phyloP scores from a whole-genome alignment of 2,329 filamentous ascomycete genomes.

The Colletotrichum chlorophyti region DNA sequence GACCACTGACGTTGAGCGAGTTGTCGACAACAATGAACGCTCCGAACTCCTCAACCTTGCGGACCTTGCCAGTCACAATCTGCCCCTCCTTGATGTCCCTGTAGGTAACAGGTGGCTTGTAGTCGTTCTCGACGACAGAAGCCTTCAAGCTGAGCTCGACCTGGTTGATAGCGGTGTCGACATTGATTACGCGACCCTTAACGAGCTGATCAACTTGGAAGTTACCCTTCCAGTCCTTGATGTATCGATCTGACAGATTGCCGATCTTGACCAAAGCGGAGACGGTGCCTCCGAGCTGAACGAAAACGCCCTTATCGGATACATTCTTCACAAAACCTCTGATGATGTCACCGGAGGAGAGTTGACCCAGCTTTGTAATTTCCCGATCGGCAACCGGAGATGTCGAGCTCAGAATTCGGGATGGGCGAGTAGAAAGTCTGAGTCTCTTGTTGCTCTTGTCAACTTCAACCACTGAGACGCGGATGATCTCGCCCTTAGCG shows the following conservation, averaged over 20 bases:
- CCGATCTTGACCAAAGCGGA: slow-evolving; percentile 85
- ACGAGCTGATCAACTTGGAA: slow-evolving; percentile 92
- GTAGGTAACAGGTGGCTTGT: slow-evolving; percentile 74
- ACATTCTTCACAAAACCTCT: slow-evolving; percentile 94
- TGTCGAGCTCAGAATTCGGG: slow-evolving; percentile 86
- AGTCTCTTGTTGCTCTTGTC: slow-evolving; percentile 87
- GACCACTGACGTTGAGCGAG: slow-evolving; percentile 86
- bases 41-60: slow-evolving; percentile 93
- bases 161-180: slow-evolving; percentile 73
- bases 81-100: slow-evolving; percentile 81
- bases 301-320: slow-evolving; percentile 86
- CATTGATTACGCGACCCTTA: slow-evolving; percentile 79
- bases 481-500: slow-evolving; percentile 84
- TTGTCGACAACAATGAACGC: slow-evolving; percentile 92
- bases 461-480: slow-evolving; percentile 83
- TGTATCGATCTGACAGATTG: slow-evolving; percentile 86
- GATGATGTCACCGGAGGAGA: slow-evolving; percentile 79
- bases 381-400: slow-evolving; percentile 82
- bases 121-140: slow-evolving; percentile 82
- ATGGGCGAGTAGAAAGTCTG: slow-evolving; percentile 82
- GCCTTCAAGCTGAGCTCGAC: slow-evolving; percentile 87
- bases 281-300: slow-evolving; percentile 81
- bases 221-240: slow-evolving; percentile 94
- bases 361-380: slow-evolving; percentile 71
- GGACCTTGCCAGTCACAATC: slow-evolving; percentile 85